Base-by-base conservation (phyloP, 805 yeast genomes). In the Kodamaea neixiangensis region DNA sequence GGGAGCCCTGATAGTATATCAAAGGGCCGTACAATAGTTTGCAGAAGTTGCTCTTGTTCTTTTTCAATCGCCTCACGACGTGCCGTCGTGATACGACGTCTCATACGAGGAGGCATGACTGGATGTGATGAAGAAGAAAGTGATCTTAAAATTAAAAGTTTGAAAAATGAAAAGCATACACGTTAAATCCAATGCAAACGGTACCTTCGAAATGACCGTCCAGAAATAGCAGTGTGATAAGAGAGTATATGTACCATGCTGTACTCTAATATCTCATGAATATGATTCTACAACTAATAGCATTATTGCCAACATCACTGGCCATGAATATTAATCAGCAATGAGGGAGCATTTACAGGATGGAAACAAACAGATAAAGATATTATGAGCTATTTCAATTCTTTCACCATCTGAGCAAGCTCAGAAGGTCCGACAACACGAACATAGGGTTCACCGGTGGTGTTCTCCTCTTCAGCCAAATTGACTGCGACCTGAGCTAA, bases 1-100 rank as follows among this genome's bases (percentile, higher is more conserved):
- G 97, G 97, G 1, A 89, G 65, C 2, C 80, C 83, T 22, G 83
- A 81, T 2, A 84, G 69, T 5, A 82, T 78, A 54, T 83, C 84
- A 62, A 86, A 89, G 0, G 96, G 94, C 49, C 85, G 63, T 33
- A 73, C 72, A 54, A 73, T 73, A 5, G 67, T 58, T 25, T 60
- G 61, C 15, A 73, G 67, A 6, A 74, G 52, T 22, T 63, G 60
- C 48, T 67, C 65, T 56, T 74, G 77, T 50, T 74, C 75, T 54
- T 66, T 64, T 48, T 73, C 77, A 17, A 74, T 73, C 54, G 73
- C 71, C 53, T 74, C 76, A 40, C 76, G 49, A 50, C 63, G 68
- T 6, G 76, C 75, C 44, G 69, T 54, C 21, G 79, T 74, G 52
- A 74, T 74, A 25, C 78, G 68, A 53, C 78, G 67, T 59, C 79